Evolutionary conservation across 129 eudicot genomes (phyloP), one percentile per base, ranked within the genome.

Genomic region (Cynara cardunculus): DNA sequence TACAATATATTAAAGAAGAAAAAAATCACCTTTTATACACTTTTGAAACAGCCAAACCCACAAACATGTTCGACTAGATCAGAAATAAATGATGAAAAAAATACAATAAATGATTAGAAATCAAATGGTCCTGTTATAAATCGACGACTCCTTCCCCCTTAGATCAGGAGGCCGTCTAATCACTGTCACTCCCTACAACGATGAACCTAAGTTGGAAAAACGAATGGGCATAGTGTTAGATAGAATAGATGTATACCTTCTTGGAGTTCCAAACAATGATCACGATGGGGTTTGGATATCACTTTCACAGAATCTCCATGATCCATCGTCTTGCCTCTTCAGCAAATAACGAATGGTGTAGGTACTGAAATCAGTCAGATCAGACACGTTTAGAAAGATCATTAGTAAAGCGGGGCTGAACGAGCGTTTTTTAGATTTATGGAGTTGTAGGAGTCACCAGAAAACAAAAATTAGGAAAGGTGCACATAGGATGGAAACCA

Each of bases 231-330:
- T 4, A 22, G 26, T 7, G 81, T 65, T 66, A 78, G 26, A 74
- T 22, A 18, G 59, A 75, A 71, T 75, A 74, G 5, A 62, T 75
- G 8, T 67, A 44, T 67, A 74, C 80, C 85, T 74, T 44, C 26
- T 66, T 25, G 68, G 68, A 21, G 39, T 44, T 65, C 64, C 53
- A 73, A 76, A 34, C 49, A 59, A 76, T 44, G 5, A 70, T 93
- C 89, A 89, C 56, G 89, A 77, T 10, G 89, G 70, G 73, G 84
- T 73, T 80, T 81, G 88, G 78, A 94, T 84, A 76, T 89, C 91
- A 49, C 91, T 91, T 88, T 90, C 89, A 69, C 87, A 90, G 73
- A 95, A 95, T 84, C 86, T 92, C 97, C 99, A 95, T 2, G 97
- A 88, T 30, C 96, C 97, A 81, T 91, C 96, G 3, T 85, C 91